These are phyloP conservation scores for Lodderomyces parapsilosis DNA, from an alignment of 1,139 yeast genomes.

Conservation along the genomic window DNA sequence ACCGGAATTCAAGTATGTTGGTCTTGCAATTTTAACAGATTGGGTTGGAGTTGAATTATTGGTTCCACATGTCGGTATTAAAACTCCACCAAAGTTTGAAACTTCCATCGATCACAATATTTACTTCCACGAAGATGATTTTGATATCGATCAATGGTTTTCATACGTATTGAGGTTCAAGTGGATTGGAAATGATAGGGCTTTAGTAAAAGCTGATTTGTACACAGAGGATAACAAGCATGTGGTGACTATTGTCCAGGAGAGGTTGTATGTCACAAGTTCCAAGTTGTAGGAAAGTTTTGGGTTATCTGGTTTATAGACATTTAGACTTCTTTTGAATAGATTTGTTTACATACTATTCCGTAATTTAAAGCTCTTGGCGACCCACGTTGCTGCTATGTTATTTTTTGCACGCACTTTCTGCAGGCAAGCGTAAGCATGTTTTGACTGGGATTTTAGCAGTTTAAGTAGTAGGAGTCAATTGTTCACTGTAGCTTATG, in stretches of 20 bases:
- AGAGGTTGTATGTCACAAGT: constrained; percentile 34
- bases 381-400: no score
- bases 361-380: no score
- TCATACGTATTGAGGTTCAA: constrained; percentile 48
- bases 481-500: no score
- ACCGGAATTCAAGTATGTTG: constrained; percentile 48
- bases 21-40: constrained; percentile 63
- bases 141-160: constrained; percentile 53
- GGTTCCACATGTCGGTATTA: constrained; percentile 18
- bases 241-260: constrained; percentile 66
- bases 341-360: no score
- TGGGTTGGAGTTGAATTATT: constrained; percentile 41
- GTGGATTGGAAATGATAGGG: constrained; percentile 52
- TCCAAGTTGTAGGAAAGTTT: background rate
- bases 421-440: no score
- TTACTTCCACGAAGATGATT: constrained; percentile 60
- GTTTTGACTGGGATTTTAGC: no score
- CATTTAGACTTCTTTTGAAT: background rate
- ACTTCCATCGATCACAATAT: constrained; percentile 68
- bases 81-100: constrained; percentile 28
- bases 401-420: no score
- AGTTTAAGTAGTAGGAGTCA: no score
- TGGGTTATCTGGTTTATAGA: background rate
- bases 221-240: constrained; percentile 51
- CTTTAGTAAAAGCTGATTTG: constrained; percentile 58